A percentile compares a stretch with the other conserved stretches of the same genome.
These are phyloP conservation scores for Cystobasidium pallidum DNA, from an alignment of 1,284 basidiomycete species.

Conservation along the genomic window DNA sequence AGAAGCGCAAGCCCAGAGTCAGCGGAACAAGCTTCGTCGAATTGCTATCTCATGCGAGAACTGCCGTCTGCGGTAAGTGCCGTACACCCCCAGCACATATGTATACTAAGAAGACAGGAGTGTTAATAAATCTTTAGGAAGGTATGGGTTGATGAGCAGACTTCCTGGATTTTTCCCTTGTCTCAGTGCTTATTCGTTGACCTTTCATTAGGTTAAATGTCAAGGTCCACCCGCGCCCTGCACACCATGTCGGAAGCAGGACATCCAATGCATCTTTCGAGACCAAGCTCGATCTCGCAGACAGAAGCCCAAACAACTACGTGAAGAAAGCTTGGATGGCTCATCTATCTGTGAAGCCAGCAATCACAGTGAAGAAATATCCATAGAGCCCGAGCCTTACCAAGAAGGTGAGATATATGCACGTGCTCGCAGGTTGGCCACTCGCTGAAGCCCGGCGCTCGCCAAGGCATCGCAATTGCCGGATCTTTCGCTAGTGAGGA, in stretches of 20 bases:
- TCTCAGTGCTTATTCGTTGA: too few species aligned
- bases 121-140: too few species aligned
- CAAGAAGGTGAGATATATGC: constrained; percentile 5
- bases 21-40: neutral
- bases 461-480: constrained; percentile 3
- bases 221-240: neutral
- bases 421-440: too few species aligned
- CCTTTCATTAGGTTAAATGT: neutral
- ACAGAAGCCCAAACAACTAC: neutral
- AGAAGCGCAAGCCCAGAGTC: neutral
- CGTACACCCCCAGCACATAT: too few species aligned
- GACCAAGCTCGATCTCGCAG: constrained; percentile 2
- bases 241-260: neutral
- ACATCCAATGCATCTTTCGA: neutral
- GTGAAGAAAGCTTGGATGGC: neutral
- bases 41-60: constrained; percentile 11
- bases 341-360: too few species aligned
- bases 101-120: too few species aligned
- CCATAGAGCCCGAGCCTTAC: neutral
- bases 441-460: neutral
- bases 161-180: too few species aligned
- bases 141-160: too few species aligned
- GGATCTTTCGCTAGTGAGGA: constrained; percentile 1
- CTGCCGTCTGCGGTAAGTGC: neutral
- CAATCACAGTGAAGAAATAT: neutral